Evolutionary conservation across 495 filamentous ascomycete species (phyloP).

Genomic region (Aspergillus cavernicola): DNA sequence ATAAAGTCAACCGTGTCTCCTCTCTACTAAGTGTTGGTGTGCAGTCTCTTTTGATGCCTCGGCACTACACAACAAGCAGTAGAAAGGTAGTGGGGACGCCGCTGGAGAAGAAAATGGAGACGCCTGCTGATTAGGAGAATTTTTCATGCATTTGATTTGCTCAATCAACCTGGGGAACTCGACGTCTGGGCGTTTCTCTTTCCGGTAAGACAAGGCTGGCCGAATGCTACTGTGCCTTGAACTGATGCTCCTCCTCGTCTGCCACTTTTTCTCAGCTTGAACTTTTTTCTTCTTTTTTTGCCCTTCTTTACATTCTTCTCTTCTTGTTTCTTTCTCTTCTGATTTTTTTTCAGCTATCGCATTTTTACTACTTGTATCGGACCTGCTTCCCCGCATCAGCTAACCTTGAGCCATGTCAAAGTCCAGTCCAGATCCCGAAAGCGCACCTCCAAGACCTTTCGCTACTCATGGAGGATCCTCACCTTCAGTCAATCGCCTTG

Average conservation of each 20-base stretch:
- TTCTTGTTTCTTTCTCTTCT: slow-evolving; percentile 3
- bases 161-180: neutral
- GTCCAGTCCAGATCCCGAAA: neutral
- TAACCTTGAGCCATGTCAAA: slow-evolving; percentile 1
- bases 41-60: too few relatives aligned
- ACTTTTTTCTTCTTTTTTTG: too few relatives aligned
- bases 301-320: too few relatives aligned
- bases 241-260: neutral
- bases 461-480: slow-evolving; percentile 7
- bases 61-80: neutral
- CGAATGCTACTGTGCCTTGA: neutral
- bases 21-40: too few relatives aligned
- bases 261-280: slow-evolving; percentile 1
- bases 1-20: too few relatives aligned
- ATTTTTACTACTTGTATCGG: neutral
- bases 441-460: neutral
- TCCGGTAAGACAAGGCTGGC: neutral
- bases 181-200: slow-evolving; percentile 4
- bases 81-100: slow-evolving; percentile 1
- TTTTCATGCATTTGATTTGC: neutral
- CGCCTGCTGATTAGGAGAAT: neutral
- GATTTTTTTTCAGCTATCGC: neutral
- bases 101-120: neutral
- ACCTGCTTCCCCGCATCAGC: neutral
- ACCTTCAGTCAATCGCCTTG: slow-evolving; percentile 15